These are phyloP conservation scores for Verticillium zaregamsianum DNA, from an alignment of 2,329 filamentous ascomycete species.

Conservation along the genomic window DNA sequence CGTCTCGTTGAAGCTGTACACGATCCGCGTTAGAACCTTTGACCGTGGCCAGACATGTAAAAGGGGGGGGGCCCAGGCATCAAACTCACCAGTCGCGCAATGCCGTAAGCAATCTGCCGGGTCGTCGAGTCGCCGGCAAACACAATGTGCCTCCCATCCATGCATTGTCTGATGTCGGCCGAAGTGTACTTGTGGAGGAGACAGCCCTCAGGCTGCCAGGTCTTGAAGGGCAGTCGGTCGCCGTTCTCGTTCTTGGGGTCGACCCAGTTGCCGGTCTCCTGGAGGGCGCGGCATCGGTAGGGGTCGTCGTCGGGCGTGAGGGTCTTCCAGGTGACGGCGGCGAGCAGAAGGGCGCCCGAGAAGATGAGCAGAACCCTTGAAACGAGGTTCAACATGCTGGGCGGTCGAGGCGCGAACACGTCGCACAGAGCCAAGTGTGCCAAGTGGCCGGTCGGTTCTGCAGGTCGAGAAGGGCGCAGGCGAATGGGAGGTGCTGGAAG, in stretches of 20 bases:
- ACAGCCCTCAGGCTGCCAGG: constrained; percentile 58
- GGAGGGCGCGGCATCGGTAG: constrained; percentile 47
- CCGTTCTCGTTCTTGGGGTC: constrained; percentile 24
- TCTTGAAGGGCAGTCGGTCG: constrained; percentile 28
- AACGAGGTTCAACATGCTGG: not conserved
- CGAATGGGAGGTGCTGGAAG: not conserved
- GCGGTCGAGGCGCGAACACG: not conserved
- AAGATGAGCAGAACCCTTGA: constrained; percentile 1
- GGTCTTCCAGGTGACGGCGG: not conserved
- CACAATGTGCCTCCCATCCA: constrained; percentile 44
- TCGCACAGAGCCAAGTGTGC: not conserved
- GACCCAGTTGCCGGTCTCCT: constrained; percentile 47
- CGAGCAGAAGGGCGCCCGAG: not conserved
- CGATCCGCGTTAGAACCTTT: not conserved
- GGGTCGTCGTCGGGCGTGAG: constrained; percentile 30
- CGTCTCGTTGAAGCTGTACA: constrained; percentile 1
- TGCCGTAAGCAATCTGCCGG: constrained; percentile 55
- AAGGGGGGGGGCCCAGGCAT: not conserved
- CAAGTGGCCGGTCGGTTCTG: not conserved
- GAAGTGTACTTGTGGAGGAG: constrained; percentile 51
- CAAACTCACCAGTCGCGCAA: constrained; percentile 25
- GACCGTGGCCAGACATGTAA: not conserved
- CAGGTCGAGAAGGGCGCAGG: not conserved
- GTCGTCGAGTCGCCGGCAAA: constrained; percentile 58
- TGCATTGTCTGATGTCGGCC: constrained; percentile 48